Evolutionary conservation across 2,329 filamentous ascomycete species (phyloP), one percentile per base, ranked within the genome.

Genomic region (Taxawa tesnikishii): DNA sequence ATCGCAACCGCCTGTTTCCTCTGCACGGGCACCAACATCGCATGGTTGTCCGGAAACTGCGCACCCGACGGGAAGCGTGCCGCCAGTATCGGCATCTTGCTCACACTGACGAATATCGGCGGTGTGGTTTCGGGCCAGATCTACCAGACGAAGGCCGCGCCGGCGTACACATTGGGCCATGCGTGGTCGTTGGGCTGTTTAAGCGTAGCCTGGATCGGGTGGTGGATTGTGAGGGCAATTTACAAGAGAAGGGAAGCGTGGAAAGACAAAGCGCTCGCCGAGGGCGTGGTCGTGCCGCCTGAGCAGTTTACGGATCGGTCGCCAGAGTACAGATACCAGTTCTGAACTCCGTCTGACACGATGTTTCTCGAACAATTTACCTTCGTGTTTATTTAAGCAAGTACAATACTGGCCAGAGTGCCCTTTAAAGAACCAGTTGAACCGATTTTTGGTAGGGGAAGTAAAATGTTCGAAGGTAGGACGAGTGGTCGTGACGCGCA

Each of bases 41-140:
- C 51, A 12, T 54, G 51, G 51, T 41, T 54, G 1, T 46, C 42
- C 2, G 44, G 39, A 5, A 54, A 54, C 19, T 50, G 48, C 28
- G 51, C 51, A 0, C 46, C 46, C 0, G 49, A 54, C 33, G 49
- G 49, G 4, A 53, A 53, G 27, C 40, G 51, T n/a, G 51, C 51
- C 1, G 51, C 49, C 3, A 46, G 42, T 6, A 30, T 54, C 0
- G 50, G 51, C 4, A 53, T 54, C 1, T 16, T 51, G 4, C 38
- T 53, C 0, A 53, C 47, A 1, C 40, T 54, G n/a, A 51, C 49
- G 6, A 53, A 53, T 15, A 48, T 53, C 12, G 51, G 50, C 2
- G 50, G 51, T 15, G 49, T 53, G 1, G 48, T 54, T 0, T 44
- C 40, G 0, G 51, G 51, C 0, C 50, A 54, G 35, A 54, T 54